Evolutionary conservation across 768 basidiomycete species (phyloP).

Genomic region (Tulasnella sp.): DNA sequence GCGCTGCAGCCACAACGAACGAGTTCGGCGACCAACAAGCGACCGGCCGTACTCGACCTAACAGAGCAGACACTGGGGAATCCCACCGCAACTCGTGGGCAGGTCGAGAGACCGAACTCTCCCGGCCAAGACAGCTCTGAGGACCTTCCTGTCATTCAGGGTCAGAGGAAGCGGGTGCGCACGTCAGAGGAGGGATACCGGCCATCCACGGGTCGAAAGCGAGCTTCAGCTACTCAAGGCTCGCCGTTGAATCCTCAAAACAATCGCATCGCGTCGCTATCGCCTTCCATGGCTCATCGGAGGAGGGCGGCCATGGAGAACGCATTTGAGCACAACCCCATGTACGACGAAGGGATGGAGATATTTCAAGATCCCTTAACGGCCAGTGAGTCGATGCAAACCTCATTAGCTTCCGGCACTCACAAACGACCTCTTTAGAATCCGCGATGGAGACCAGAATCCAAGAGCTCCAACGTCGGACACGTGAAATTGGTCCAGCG

Average conservation of each 20-base stretch:
- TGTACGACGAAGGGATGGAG: constrained; percentile 13
- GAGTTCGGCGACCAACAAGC: background rate
- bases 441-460: background rate
- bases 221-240: background rate
- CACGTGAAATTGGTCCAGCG: constrained; percentile 18
- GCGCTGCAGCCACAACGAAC: background rate
- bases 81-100: background rate
- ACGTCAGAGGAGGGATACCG: background rate
- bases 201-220: background rate
- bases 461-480: constrained; percentile 4
- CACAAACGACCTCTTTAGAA: background rate
- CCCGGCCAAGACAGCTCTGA: background rate
- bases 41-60: background rate
- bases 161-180: background rate
- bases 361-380: constrained; percentile 12
- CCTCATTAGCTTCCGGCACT: background rate
- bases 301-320: constrained; percentile 1
- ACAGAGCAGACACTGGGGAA: background rate
- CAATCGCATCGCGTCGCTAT: background rate
- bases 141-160: background rate
- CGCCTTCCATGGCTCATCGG: background rate
- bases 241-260: constrained; percentile 16
- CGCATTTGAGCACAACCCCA: background rate
- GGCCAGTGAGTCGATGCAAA: background rate
- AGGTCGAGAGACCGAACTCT: background rate